phyloP scores from a whole-genome alignment of 768 basidiomycete species.

The Pilatotrama ljubarskyi region DNA sequence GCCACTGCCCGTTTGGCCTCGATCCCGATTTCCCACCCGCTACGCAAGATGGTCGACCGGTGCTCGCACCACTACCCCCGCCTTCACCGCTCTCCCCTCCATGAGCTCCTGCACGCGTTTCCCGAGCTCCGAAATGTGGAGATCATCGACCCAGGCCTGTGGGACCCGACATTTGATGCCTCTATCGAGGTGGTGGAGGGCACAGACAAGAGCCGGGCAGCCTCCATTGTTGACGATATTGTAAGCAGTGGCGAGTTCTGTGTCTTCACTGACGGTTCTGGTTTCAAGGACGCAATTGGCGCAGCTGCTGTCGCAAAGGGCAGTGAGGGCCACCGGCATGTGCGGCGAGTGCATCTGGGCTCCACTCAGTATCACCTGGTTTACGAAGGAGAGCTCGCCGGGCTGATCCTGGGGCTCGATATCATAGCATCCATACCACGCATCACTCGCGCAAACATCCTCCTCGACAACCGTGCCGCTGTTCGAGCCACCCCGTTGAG shows the following conservation, averaged over 20 bases:
- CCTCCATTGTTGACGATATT: background rate
- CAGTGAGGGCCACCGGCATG: background rate
- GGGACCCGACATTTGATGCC: background rate
- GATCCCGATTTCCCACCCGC: slow-evolving; percentile 23
- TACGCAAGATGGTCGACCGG: slow-evolving; percentile 2
- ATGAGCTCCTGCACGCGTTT: slow-evolving; percentile 7
- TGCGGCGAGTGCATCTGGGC: background rate
- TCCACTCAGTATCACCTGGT: background rate
- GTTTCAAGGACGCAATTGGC: slow-evolving; percentile 4
- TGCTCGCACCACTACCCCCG: slow-evolving; percentile 4
- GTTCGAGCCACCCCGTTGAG: background rate
- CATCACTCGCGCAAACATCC: background rate
- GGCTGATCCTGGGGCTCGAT: background rate
- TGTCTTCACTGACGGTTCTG: slow-evolving; percentile 20
- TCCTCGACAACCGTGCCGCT: background rate
- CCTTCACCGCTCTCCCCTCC: slow-evolving; percentile 24
- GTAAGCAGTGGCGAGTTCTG: background rate
- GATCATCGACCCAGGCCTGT: background rate
- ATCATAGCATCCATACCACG: background rate
- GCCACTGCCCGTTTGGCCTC: slow-evolving; percentile 19
- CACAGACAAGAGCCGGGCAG: slow-evolving; percentile 1
- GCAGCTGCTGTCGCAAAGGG: background rate
- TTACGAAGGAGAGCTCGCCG: background rate
- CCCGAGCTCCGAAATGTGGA: background rate
- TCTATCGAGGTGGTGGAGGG: background rate